Percentiles rank a stretch among this genome's conserved stretches.
These are phyloP conservation scores for Niebla homalea DNA, from an alignment of 495 filamentous ascomycete genomes.

Conservation along the genomic window DNA sequence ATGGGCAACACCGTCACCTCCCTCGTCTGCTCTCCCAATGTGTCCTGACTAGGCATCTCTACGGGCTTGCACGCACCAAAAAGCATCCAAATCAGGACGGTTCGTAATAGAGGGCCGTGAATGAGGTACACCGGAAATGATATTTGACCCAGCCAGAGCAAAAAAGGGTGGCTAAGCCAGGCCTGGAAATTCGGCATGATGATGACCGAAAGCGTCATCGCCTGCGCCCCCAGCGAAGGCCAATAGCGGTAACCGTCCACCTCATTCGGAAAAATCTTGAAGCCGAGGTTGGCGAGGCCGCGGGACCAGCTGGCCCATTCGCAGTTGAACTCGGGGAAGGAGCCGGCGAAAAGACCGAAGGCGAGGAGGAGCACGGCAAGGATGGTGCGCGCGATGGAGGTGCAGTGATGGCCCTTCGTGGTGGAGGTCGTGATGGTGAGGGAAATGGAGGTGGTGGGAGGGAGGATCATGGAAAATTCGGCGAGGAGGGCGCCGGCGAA, in stretches of 20 bases:
- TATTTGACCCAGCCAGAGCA: conserved; percentile 14
- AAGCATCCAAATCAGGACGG: conserved; percentile 15
- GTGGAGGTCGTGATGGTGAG: conserved; percentile 8
- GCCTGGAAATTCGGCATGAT: conserved; percentile 3
- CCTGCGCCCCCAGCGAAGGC: conserved; percentile 12
- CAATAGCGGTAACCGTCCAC: conserved; percentile 11
- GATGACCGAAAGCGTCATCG: conserved; percentile 9
- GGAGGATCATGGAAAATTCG: conserved; percentile 41
- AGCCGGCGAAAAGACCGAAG: conserved; percentile 35
- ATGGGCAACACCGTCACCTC: conserved; percentile 5
- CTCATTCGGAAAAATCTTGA: conserved; percentile 8
- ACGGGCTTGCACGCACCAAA: conserved; percentile 8
- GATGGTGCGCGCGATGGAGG: conserved; percentile 18
- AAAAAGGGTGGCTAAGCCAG: conserved; percentile 3
- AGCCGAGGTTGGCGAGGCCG: conserved; percentile 8
- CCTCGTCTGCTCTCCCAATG: neutral
- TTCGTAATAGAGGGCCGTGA: conserved; percentile 17
- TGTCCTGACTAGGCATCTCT: neutral
- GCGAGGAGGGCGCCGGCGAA: conserved; percentile 43
- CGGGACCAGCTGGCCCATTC: conserved; percentile 47
- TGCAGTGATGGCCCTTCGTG: neutral
- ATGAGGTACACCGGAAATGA: conserved; percentile 17
- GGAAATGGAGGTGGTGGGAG: conserved; percentile 33
- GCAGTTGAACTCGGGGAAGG: conserved; percentile 43
- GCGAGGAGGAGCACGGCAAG: conserved; percentile 28